A percentile compares a stretch with the other conserved stretches of the same genome.
Conservation (phyloP, 2,329 filamentous ascomycete genomes). For the Paecilomyces sp. region DNA sequence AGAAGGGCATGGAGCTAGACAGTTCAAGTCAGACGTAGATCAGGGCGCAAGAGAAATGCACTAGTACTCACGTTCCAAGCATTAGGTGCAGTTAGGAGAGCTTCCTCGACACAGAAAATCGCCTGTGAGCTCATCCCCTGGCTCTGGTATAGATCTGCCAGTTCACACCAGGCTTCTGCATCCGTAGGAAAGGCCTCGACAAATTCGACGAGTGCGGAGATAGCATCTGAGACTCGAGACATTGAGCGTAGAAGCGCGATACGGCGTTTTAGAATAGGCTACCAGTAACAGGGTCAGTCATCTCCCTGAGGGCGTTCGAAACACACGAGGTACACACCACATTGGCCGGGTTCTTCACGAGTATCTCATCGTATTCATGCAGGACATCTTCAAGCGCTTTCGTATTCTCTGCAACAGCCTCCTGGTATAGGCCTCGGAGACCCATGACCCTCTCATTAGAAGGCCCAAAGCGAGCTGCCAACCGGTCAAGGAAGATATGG, state of each 20-base stretch:
- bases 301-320: constrained; percentile 3
- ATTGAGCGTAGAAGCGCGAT: constrained; percentile 72
- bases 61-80: constrained; percentile 75
- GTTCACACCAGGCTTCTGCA: constrained; percentile 86
- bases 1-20: constrained; percentile 73
- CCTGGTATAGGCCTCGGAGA: constrained; percentile 72
- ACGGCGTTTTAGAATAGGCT: constrained; percentile 80
- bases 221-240: constrained; percentile 63
- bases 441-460: constrained; percentile 83
- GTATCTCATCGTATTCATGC: constrained; percentile 67
- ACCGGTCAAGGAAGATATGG: constrained; percentile 63
- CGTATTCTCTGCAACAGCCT: constrained; percentile 66
- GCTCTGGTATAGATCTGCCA: constrained; percentile 76
- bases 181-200: constrained; percentile 83
- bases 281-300: constrained; percentile 20
- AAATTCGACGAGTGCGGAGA: constrained; percentile 64
- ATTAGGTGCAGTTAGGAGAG: constrained; percentile 77
- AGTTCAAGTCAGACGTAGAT: constrained; percentile 6
- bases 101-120: constrained; percentile 84
- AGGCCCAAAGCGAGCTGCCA: constrained; percentile 73
- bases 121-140: constrained; percentile 76
- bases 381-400: constrained; percentile 62
- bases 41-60: background rate
- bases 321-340: constrained; percentile 51
- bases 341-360: constrained; percentile 69